Conservation (phyloP, 768 basidiomycete species). For the Crepidotus variabilis region DNA sequence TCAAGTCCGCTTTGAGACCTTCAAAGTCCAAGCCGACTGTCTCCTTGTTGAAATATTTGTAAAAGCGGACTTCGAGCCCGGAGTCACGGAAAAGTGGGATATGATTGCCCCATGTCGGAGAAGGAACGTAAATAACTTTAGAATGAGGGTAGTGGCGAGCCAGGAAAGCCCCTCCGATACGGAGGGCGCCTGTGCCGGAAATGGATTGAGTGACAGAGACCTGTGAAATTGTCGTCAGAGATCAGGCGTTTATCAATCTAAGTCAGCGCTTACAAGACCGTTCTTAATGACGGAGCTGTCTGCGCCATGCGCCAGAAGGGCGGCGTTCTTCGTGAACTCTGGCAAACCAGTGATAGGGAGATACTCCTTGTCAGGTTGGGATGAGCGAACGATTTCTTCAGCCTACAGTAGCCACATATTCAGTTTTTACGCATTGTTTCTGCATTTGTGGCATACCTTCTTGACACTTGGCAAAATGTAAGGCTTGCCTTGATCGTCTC, state of each 20-base stretch:
- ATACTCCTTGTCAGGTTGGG: slow-evolving; percentile 89
- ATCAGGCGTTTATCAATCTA: neutral
- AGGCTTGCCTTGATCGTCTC: slow-evolving; percentile 92
- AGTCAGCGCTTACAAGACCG: slow-evolving; percentile 55
- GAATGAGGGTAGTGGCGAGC: slow-evolving; percentile 84
- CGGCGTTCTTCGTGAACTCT: slow-evolving; percentile 81
- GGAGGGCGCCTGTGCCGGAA: slow-evolving; percentile 95
- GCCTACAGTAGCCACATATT: slow-evolving; percentile 43
- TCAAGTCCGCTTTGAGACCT: slow-evolving; percentile 83
- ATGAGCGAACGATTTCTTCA: slow-evolving; percentile 64
- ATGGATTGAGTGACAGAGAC: slow-evolving; percentile 90
- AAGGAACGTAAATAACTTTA: slow-evolving; percentile 87
- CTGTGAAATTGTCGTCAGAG: slow-evolving; percentile 30
- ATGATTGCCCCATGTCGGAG: slow-evolving; percentile 98
- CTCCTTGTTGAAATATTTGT: slow-evolving; percentile 91
- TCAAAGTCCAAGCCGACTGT: slow-evolving; percentile 92
- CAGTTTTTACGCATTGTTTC: neutral
- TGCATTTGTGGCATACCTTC: slow-evolving; percentile 47
- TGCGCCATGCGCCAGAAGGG: slow-evolving; percentile 86
- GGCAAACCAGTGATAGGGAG: slow-evolving; percentile 91
- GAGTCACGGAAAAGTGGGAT: slow-evolving; percentile 91
- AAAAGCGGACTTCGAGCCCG: slow-evolving; percentile 87
- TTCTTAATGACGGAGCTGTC: slow-evolving; percentile 71
- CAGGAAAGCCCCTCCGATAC: slow-evolving; percentile 92
- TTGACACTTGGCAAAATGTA: slow-evolving; percentile 88